Percentiles rank a stretch among this genome's conserved stretches.
phyloP scores from a whole-genome alignment of 352 stramenopile genomes.

The Phytophthora aleatoria region DNA sequence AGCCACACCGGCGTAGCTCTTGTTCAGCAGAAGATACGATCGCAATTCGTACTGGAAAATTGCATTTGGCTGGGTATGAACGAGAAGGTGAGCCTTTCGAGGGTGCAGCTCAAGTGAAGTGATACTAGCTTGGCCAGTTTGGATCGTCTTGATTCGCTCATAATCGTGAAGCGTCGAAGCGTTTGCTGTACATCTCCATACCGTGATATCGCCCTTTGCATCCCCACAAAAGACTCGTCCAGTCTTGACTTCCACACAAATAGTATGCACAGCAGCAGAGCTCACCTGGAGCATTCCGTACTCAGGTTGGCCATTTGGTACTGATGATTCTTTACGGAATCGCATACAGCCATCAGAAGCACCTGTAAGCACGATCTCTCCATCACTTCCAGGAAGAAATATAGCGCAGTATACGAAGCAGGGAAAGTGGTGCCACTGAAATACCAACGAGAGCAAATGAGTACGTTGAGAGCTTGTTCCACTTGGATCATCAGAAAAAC shows the following conservation, averaged over 20 bases:
- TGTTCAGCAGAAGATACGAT: slow-evolving; percentile 77
- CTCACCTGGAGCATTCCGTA: slow-evolving; percentile 32
- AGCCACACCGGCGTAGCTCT: slow-evolving; percentile 57
- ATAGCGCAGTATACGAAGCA: slow-evolving; percentile 71
- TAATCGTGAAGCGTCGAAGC: slow-evolving; percentile 23
- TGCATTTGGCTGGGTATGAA: slow-evolving; percentile 60
- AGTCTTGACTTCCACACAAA: slow-evolving; percentile 51
- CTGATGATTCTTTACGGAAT: slow-evolving; percentile 36
- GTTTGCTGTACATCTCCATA: slow-evolving; percentile 39
- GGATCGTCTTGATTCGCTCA: slow-evolving; percentile 56
- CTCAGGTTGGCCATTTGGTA: slow-evolving; percentile 26
- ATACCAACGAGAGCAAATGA: slow-evolving; percentile 20
- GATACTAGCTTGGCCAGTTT: slow-evolving; percentile 53
- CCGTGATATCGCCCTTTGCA: slow-evolving; percentile 46
- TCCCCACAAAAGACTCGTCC: slow-evolving; percentile 67
- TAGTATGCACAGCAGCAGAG: slow-evolving; percentile 48
- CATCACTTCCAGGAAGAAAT: slow-evolving; percentile 43
- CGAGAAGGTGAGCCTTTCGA: slow-evolving; percentile 67
- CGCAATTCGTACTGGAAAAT: slow-evolving; percentile 78
- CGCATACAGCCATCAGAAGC: slow-evolving; percentile 61
- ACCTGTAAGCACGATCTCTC: slow-evolving; percentile 47
- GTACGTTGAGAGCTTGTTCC: background rate
- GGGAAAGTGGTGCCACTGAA: slow-evolving; percentile 63
- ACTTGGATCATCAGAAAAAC: background rate
- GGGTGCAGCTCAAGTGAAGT: slow-evolving; percentile 66